Percentiles rank a stretch among this genome's conserved stretches.
Evolutionary conservation across 345 rosid genomes (phyloP).

Genomic region (Ricinus communis): DNA sequence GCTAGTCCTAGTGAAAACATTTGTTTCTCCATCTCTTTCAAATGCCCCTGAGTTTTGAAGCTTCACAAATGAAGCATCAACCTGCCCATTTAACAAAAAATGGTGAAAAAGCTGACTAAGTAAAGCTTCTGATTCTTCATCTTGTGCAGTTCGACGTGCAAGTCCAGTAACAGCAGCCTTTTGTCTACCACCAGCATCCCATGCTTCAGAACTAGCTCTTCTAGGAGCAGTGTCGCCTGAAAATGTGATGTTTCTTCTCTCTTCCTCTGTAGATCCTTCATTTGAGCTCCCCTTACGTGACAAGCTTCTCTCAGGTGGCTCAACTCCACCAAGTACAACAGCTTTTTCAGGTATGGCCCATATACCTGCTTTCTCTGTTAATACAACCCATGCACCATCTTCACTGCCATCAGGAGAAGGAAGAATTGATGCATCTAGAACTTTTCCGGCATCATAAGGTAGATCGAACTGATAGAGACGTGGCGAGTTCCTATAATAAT

Average conservation of each 20-base stretch:
- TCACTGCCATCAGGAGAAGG: constrained; percentile 67
- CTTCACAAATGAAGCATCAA: constrained; percentile 62
- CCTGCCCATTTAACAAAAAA: constrained; percentile 66
- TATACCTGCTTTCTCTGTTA: constrained; percentile 92
- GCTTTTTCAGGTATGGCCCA: constrained; percentile 98
- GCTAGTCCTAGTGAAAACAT: constrained; percentile 75
- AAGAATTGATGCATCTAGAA: constrained; percentile 88
- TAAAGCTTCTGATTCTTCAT: constrained; percentile 91
- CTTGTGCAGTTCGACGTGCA: constrained; percentile 63
- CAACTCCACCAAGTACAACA: constrained; percentile 82
- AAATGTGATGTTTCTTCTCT: constrained; percentile 51
- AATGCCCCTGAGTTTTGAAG: constrained; percentile 76
- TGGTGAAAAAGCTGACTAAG: constrained; percentile 76
- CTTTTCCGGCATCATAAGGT: constrained; percentile 96
- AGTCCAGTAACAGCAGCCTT: constrained; percentile 44
- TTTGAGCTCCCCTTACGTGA: constrained; percentile 89
- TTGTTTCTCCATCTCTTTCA: constrained; percentile 86
- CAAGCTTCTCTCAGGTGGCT: constrained; percentile 90
- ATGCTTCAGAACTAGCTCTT: constrained; percentile 60
- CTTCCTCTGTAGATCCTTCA: constrained; percentile 66
- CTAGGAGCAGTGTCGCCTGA: constrained; percentile 53
- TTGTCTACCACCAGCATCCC: constrained; percentile 62
- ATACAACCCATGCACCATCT: constrained; percentile 87
- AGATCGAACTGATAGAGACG: constrained; percentile 89
- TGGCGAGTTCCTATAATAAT: constrained; percentile 62